phyloP scores from a whole-genome alignment of 1,284 basidiomycete species.

The Porogramme epimiltina region DNA sequence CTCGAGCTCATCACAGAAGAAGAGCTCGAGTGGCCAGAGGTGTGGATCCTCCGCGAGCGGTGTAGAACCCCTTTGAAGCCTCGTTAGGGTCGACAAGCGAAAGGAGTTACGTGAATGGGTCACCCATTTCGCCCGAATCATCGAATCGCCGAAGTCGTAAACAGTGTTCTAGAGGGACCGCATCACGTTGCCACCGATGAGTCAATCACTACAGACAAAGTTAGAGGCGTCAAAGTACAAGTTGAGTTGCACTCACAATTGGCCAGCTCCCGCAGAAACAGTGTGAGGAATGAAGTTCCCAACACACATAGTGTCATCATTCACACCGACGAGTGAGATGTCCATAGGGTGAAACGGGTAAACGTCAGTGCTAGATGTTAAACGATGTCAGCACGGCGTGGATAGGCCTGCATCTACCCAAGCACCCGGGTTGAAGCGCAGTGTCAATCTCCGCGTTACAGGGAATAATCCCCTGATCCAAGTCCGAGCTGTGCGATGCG shows the following conservation, averaged over 20 bases:
- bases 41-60: constrained; percentile 59
- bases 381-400: too few species aligned
- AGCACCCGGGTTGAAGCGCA: constrained; percentile 74
- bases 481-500: constrained; percentile 50
- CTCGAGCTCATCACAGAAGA: constrained; percentile 51
- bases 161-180: constrained; percentile 84
- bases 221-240: background rate
- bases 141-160: constrained; percentile 86
- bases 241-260: constrained; percentile 54
- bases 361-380: constrained; percentile 67
- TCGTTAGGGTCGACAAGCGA: constrained; percentile 65
- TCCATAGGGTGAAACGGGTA: constrained; percentile 80
- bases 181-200: constrained; percentile 81
- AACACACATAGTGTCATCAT: constrained; percentile 52
- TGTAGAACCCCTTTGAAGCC: constrained; percentile 71
- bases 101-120: constrained; percentile 76
- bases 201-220: constrained; percentile 63
- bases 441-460: constrained; percentile 73
- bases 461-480: constrained; percentile 70
- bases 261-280: constrained; percentile 52
- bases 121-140: constrained; percentile 58
- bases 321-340: constrained; percentile 50
- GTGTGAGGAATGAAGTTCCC: constrained; percentile 72
- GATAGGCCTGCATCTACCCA: too few species aligned
- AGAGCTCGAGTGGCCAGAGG: constrained; percentile 67